Base-by-base conservation (phyloP, 768 basidiomycete genomes). In the Sarcodon sp. region DNA sequence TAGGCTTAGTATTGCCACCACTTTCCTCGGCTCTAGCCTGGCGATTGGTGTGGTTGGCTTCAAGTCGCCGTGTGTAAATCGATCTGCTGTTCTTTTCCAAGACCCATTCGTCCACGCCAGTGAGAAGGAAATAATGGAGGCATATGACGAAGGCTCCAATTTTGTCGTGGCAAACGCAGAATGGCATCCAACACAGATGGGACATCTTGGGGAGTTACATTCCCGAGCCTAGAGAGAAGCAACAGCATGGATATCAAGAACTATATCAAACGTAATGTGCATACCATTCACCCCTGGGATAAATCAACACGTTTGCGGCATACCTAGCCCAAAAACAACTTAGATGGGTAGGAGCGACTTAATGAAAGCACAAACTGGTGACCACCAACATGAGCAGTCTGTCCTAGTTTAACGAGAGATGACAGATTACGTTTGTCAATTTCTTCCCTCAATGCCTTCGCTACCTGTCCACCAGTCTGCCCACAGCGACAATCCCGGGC, bases 401-500 rank as follows among this genome's bases (percentile, higher is more conserved):
- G 78, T 3, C 76, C 76, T 1, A 89, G 66, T 39, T 60, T 60
- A 18, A 69, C 69, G 54, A 51, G 53, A 33, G 68, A 57, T 8
- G 33, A 51, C 41, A 62, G 51, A 16, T 58, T 61, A 44, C 70
- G 68, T 36, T 57, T 62, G 35, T 59, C 59, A 6, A 84, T 61
- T 57, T 86, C 82, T 4, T 68, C 64, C 13, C 66, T 64, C 27
- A 92, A 58, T 3, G 77, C 70, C 0, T 64, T 64, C 3, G 69
- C 75, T 6, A 90, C 72, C 9, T 64, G 67, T 3, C 71, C 70
- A 0, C 88, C 87, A 16, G 62, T 70, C 9, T 81, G 71, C 1
- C 82, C 83, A 53, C 88, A 90, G 5, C 87, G 71, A 63, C 87
- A 92, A 58, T 90, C 87, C 45, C 87, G 72, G 36, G 73, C 69